These are phyloP conservation scores for Otatea glauca DNA, from an alignment of 176 grass and related monocot species.

Conservation along the genomic window DNA sequence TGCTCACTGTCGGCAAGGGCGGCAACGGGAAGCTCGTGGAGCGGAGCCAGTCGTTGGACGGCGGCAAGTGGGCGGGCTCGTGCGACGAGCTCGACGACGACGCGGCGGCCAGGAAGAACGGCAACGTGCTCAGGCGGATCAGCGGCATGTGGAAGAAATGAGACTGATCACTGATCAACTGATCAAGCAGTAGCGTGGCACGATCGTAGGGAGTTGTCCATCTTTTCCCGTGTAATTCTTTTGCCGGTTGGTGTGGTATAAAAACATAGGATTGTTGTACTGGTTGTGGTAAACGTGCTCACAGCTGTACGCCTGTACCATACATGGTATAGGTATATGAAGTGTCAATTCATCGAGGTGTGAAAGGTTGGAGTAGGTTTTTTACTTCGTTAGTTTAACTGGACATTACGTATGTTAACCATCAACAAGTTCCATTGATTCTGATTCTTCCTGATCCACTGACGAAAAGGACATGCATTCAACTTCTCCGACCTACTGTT, in stretches of 20 bases:
- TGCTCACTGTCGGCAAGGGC: constrained; percentile 76
- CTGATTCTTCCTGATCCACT: neutral
- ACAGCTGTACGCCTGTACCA: constrained; percentile 60
- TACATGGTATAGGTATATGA: constrained; percentile 59
- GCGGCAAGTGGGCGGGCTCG: constrained; percentile 59
- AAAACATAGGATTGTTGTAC: constrained; percentile 54
- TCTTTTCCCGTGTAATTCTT: constrained; percentile 41
- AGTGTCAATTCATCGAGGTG: constrained; percentile 35
- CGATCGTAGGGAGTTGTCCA: neutral
- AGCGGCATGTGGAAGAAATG: constrained; percentile 99
- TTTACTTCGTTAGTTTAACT: neutral
- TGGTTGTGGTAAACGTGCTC: constrained; percentile 38
- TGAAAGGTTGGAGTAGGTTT: neutral
- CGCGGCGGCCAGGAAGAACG: constrained; percentile 70
- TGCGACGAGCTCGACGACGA: constrained; percentile 77
- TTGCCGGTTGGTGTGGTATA: constrained; percentile 54
- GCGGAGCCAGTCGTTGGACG: constrained; percentile 55
- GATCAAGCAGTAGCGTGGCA: constrained; percentile 20
- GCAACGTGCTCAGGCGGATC: constrained; percentile 83
- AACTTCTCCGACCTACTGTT: neutral
- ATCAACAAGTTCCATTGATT: neutral
- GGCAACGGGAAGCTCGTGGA: constrained; percentile 76
- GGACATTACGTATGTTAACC: too few species aligned
- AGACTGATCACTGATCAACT: constrained; percentile 22
- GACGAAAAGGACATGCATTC: neutral